These are phyloP conservation scores for Neohortaea acidophila DNA, from an alignment of 495 filamentous ascomycete genomes.

Conservation along the genomic window DNA sequence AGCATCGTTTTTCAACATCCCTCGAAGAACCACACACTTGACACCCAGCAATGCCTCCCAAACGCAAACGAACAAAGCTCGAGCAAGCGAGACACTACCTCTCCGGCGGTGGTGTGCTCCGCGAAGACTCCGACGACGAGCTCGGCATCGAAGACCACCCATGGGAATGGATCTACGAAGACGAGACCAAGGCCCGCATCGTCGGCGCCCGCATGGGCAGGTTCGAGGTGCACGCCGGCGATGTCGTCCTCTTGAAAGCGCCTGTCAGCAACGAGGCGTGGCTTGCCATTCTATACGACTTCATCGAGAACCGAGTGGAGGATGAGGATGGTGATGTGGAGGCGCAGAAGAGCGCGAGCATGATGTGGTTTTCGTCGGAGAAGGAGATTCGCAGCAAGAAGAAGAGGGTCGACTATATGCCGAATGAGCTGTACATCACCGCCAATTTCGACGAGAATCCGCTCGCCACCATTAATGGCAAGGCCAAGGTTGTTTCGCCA, in stretches of 20 bases:
- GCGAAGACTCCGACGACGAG: conserved; percentile 88
- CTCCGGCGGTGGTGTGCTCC: conserved; percentile 46
- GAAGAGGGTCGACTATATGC: conserved; percentile 62
- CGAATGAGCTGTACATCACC: conserved; percentile 89
- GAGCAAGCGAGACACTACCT: conserved; percentile 45
- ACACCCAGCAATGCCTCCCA: conserved; percentile 13
- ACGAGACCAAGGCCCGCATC: conserved; percentile 30
- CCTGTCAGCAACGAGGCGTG: conserved; percentile 68
- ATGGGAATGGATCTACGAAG: conserved; percentile 84
- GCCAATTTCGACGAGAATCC: conserved; percentile 70
- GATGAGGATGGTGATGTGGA: conserved; percentile 18
- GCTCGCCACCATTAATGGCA: conserved; percentile 80
- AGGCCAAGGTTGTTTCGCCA: conserved; percentile 61
- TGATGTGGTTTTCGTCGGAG: conserved; percentile 72
- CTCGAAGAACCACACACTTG: neutral
- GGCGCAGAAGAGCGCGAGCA: conserved; percentile 17
- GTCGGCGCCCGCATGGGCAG: conserved; percentile 72
- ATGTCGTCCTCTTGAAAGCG: conserved; percentile 73
- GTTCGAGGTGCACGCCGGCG: conserved; percentile 68
- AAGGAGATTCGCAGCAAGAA: conserved; percentile 75
- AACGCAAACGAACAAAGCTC: conserved; percentile 17
- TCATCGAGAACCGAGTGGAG: conserved; percentile 39
- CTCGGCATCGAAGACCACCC: conserved; percentile 68
- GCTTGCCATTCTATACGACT: conserved; percentile 75
- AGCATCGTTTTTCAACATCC: too few relatives aligned